Evolutionary conservation across 192 early-diverging fungal species (phyloP).

Genomic region (Lobosporangium transversale): DNA sequence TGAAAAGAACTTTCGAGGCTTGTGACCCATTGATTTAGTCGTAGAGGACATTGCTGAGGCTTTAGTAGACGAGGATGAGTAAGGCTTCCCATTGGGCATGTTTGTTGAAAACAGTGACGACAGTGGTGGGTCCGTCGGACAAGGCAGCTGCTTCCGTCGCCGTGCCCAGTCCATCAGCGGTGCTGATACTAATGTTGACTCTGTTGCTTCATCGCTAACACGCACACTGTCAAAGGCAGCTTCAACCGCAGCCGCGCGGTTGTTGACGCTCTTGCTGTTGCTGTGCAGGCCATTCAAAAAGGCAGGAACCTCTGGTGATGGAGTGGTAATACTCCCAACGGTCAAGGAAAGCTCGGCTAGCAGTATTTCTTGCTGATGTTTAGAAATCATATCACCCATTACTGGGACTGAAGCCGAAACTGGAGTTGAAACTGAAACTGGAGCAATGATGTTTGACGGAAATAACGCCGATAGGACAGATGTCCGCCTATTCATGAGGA

Average conservation of each 20-base stretch:
- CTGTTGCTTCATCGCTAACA: slow-evolving; percentile 21
- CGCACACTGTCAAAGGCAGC: slow-evolving; percentile 20
- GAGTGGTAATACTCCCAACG: background rate
- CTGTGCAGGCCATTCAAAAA: background rate
- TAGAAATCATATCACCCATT: no score
- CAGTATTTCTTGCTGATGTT: slow-evolving; percentile 2
- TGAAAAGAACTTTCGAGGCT: no score
- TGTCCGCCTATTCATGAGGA: slow-evolving; percentile 18
- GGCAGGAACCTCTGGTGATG: background rate
- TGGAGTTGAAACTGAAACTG: background rate
- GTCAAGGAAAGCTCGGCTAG: slow-evolving; percentile 10
- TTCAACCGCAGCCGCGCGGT: no score
- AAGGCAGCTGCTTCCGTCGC: no score
- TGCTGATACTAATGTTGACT: no score
- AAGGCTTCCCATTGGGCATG: no score
- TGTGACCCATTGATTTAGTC: no score
- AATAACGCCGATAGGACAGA: slow-evolving; percentile 32
- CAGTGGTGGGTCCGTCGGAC: no score
- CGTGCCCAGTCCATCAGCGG: no score
- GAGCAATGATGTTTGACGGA: background rate
- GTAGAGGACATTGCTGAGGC: no score
- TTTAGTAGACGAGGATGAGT: no score
- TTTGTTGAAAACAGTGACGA: no score
- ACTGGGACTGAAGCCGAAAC: background rate
- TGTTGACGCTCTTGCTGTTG: background rate